Conservation (phyloP, 2,329 filamentous ascomycete genomes). For the Pochonia chlamydosporia region DNA sequence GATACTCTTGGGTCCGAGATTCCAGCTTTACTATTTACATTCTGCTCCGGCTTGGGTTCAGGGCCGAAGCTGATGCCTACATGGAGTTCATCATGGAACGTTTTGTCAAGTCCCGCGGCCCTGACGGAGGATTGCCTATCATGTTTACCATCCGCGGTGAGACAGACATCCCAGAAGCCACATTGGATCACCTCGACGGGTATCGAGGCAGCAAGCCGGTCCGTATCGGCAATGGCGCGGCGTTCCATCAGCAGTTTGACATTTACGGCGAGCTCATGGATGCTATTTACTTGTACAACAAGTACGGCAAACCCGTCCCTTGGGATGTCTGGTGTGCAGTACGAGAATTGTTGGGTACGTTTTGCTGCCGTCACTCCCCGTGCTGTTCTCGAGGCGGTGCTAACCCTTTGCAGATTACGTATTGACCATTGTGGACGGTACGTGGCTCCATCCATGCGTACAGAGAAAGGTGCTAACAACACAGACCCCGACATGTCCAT, state of each 20-base stretch:
- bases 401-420: slow-evolving; percentile 51
- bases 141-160: slow-evolving; percentile 77
- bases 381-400: neutral
- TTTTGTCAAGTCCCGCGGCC: slow-evolving; percentile 54
- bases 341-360: slow-evolving; percentile 54
- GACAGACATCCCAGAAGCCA: slow-evolving; percentile 66
- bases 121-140: slow-evolving; percentile 62
- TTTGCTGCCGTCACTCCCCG: slow-evolving; percentile 6
- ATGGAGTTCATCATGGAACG: slow-evolving; percentile 73
- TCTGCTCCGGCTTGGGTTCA: slow-evolving; percentile 69
- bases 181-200: slow-evolving; percentile 65
- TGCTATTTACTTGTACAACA: slow-evolving; percentile 72
- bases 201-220: slow-evolving; percentile 67
- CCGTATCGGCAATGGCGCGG: slow-evolving; percentile 71
- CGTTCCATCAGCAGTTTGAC: slow-evolving; percentile 71
- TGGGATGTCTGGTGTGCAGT: slow-evolving; percentile 74
- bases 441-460: slow-evolving; percentile 8
- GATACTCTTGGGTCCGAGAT: slow-evolving; percentile 75
- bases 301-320: slow-evolving; percentile 68
- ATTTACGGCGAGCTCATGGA: slow-evolving; percentile 78
- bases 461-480: neutral
- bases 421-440: slow-evolving; percentile 57
- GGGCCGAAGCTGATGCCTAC: slow-evolving; percentile 69
- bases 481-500: slow-evolving; percentile 71
- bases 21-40: slow-evolving; percentile 75